Percentiles rank a stretch among this genome's conserved stretches.
Conservation (phyloP, 2,329 filamentous ascomycete genomes). For the Catunica adiposa region DNA sequence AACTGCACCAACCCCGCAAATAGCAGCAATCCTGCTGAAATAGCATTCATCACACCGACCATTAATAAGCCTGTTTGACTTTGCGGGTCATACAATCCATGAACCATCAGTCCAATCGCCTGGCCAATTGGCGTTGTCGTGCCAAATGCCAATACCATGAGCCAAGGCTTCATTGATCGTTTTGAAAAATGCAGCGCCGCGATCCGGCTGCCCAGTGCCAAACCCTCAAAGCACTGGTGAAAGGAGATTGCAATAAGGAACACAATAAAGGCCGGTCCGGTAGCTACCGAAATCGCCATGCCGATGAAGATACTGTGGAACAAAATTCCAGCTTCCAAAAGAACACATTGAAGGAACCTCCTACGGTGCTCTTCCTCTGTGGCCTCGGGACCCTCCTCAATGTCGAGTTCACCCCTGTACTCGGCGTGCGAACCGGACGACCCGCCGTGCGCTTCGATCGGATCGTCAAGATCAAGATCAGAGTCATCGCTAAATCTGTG, state of each 20-base stretch:
- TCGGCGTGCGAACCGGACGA: conserved; percentile 15
- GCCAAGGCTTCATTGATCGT: conserved; percentile 60
- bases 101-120: conserved; percentile 61
- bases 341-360: conserved; percentile 57
- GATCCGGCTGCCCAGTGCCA: conserved; percentile 68
- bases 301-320: conserved; percentile 79
- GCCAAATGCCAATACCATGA: conserved; percentile 65
- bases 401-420: conserved; percentile 15
- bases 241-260: conserved; percentile 68
- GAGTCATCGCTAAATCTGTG: conserved; percentile 23
- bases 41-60: conserved; percentile 77
- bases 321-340: conserved; percentile 68
- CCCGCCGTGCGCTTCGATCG: conserved; percentile 16
- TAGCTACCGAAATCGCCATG: conserved; percentile 70
- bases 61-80: conserved; percentile 62
- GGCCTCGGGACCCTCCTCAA: conserved; percentile 12
- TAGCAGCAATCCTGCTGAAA: conserved; percentile 62
- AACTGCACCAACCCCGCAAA: conserved; percentile 76
- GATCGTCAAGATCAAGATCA: conserved; percentile 39
- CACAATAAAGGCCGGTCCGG: conserved; percentile 61
- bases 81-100: conserved; percentile 64
- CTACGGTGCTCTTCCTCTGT: conserved; percentile 43
- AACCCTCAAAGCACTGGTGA: conserved; percentile 77
- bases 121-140: conserved; percentile 68
- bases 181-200: conserved; percentile 65